Conservation (phyloP, 2,329 filamentous ascomycete species). For the Fusarium sororula region DNA sequence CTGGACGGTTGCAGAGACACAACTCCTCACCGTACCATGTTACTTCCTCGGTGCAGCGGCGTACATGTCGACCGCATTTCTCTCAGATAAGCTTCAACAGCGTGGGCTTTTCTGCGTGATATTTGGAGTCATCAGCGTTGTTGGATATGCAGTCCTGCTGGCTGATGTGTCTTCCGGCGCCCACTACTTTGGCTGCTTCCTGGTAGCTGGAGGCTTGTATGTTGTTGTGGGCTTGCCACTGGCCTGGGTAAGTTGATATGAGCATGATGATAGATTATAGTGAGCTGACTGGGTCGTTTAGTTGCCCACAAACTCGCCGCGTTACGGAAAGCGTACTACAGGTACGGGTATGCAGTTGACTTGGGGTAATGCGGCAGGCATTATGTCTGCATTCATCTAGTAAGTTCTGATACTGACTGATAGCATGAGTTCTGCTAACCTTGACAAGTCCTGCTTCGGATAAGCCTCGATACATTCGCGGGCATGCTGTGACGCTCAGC, state of each 20-base stretch:
- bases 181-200: slow-evolving; percentile 78
- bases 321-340: slow-evolving; percentile 80
- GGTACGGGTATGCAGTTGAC: slow-evolving; percentile 77
- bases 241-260: slow-evolving; percentile 56
- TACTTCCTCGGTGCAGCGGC: slow-evolving; percentile 76
- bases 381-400: slow-evolving; percentile 77
- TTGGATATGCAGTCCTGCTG: slow-evolving; percentile 76
- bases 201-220: slow-evolving; percentile 80
- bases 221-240: slow-evolving; percentile 64
- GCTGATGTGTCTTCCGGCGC: slow-evolving; percentile 67
- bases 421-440: slow-evolving; percentile 6
- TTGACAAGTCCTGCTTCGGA: slow-evolving; percentile 55
- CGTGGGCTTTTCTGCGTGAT: slow-evolving; percentile 71
- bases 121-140: slow-evolving; percentile 69
- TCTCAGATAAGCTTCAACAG: slow-evolving; percentile 73
- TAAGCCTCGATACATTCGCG: slow-evolving; percentile 66
- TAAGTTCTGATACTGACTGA: slow-evolving; percentile 27
- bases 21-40: slow-evolving; percentile 81
- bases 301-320: slow-evolving; percentile 73
- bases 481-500: slow-evolving; percentile 68
- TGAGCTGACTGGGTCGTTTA: slow-evolving; percentile 20
- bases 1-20: slow-evolving; percentile 72
- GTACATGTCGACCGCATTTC: slow-evolving; percentile 71
- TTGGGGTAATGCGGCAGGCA: slow-evolving; percentile 74
- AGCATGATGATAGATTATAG: neutral